Percentiles rank a stretch among this genome's conserved stretches.
Conservation (phyloP, 352 stramenopile genomes). For the Globisporangium viniferum region DNA sequence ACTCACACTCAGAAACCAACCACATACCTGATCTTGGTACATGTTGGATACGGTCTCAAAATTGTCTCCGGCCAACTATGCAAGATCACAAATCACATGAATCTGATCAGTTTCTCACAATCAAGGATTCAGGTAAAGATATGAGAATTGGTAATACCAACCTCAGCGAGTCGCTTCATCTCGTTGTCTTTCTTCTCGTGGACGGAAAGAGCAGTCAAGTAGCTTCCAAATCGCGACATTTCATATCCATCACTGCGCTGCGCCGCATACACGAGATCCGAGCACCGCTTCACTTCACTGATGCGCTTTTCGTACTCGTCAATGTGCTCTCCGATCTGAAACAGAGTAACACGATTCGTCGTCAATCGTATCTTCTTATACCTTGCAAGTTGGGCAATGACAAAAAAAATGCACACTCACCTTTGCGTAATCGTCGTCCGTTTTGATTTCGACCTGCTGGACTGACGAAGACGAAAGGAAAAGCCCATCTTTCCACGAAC, state of each 20-base stretch:
- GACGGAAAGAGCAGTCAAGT: conserved; percentile 68
- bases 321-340: conserved; percentile 84
- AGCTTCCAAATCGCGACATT: conserved; percentile 83
- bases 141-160: conserved; percentile 11
- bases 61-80: conserved; percentile 47
- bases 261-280: conserved; percentile 76
- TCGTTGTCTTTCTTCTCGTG: conserved; percentile 73
- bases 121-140: not conserved
- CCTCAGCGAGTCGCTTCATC: conserved; percentile 74
- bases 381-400: not conserved
- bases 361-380: not conserved
- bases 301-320: conserved; percentile 84
- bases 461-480: conserved; percentile 71
- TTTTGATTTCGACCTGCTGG: conserved; percentile 85
- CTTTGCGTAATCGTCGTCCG: conserved; percentile 82
- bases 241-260: conserved; percentile 84
- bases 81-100: not conserved
- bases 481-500: conserved; percentile 75
- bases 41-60: conserved; percentile 86
- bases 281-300: conserved; percentile 75
- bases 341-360: conserved; percentile 1
- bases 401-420: conserved; percentile 16
- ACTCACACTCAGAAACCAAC: not conserved
- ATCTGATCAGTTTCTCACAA: not conserved
- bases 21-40: conserved; percentile 78